Base-by-base conservation (phyloP, 2,329 filamentous ascomycete species). In the Botryotinia calthae region DNA sequence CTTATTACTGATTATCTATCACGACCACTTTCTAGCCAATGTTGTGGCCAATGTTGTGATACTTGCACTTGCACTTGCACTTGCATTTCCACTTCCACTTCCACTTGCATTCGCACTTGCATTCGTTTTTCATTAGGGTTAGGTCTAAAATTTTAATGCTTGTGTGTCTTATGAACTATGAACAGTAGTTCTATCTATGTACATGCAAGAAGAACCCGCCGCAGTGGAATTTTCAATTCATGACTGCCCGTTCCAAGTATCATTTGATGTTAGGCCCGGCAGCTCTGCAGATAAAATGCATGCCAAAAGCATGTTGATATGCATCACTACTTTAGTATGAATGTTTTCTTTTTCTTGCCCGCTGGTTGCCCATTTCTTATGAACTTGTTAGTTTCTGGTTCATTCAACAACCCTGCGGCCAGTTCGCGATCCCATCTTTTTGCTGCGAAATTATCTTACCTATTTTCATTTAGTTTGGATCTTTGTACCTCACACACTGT, bases 271-370 rank as follows among this genome's bases (percentile, higher is more conserved):
- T 42, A 54, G 64, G 48, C 42, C 64, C 64, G 46, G 64, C 34
- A 40, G 28, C 5, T 67, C 34, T 67, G 64, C 64, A 67, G 64
- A 31, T 67, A 31, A n/a, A 42, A 56, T 56, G 64, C 64, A 67
- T 54, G 64, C 42, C 37, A 31, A 48, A 67, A 67, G 46, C 46
- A 31, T 67, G 46, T 54, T 56, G 64, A 67, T 67, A 67, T 67
- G 64, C 64, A 67, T 51, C n/a, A 28, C 64, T 40, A 28, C 34
- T 67, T 31, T 28, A 25, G 42, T 34, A 34, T 34, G 12, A 25
- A 54, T 46, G 16, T 46, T 64, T 54, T n/a, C 48, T n/a, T 54
- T 54, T 54, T n/a, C 25, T 9, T 37, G 34, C 34, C 34, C 34
- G 34, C 34, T 34, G 34, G 34, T 51, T 51, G 25, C 48, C 48